Evolutionary conservation across 176 grass and related monocot species (phyloP).

Genomic region (Rhynchospora tenuis): DNA sequence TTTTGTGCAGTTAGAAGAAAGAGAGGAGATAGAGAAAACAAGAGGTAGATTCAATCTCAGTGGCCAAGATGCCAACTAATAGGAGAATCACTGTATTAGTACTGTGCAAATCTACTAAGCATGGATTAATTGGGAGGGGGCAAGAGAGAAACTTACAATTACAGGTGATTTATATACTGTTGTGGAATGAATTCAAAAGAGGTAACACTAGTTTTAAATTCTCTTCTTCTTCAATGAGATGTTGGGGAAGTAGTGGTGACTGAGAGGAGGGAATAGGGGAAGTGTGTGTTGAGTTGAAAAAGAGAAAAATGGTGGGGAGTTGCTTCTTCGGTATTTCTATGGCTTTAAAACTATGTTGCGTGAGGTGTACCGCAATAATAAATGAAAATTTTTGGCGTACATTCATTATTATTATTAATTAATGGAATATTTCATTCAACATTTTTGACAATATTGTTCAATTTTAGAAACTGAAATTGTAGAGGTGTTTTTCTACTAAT

Average conservation of each 20-base stretch:
- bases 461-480: no score
- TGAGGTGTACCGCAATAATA: neutral
- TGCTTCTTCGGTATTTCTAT: neutral
- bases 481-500: no score
- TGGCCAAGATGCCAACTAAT: neutral
- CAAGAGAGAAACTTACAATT: neutral
- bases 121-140: neutral
- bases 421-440: no score
- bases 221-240: neutral
- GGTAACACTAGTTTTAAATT: neutral
- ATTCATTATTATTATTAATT: no score
- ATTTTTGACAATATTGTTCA: no score
- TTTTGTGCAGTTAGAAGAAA: constrained; percentile 8
- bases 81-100: neutral
- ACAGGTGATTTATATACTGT: neutral
- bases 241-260: neutral
- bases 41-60: neutral
- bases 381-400: no score
- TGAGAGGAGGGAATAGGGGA: neutral
- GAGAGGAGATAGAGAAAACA: neutral
- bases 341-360: neutral
- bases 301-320: neutral
- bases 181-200: neutral
- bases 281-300: constrained; percentile 15
- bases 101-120: neutral